phyloP scores from a whole-genome alignment of 495 filamentous ascomycete genomes.

The Penicillium malachiteum region DNA sequence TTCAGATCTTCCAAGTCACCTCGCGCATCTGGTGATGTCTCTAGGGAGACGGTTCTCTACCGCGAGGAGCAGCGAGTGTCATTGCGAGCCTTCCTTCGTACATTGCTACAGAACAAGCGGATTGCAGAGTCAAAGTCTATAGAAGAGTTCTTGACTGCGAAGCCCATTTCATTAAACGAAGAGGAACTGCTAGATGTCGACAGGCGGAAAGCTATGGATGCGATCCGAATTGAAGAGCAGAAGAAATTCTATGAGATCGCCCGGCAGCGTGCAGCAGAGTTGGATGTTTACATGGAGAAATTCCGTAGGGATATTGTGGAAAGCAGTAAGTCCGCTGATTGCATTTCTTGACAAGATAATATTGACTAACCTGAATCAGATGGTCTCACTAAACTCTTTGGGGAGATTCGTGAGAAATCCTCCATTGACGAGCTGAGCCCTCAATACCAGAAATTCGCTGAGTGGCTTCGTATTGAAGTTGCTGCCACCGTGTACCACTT shows the following conservation, averaged over 20 bases:
- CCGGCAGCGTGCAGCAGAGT: constrained; percentile 79
- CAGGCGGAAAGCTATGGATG: constrained; percentile 78
- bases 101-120: constrained; percentile 77
- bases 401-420: constrained; percentile 84
- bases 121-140: constrained; percentile 79
- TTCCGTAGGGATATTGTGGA: constrained; percentile 75
- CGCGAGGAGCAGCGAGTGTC: constrained; percentile 92
- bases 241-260: constrained; percentile 94
- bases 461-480: constrained; percentile 97
- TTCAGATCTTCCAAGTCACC: constrained; percentile 45
- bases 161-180: constrained; percentile 69
- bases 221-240: constrained; percentile 87
- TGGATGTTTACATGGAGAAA: constrained; percentile 97
- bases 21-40: constrained; percentile 45
- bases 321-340: constrained; percentile 58
- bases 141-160: constrained; percentile 70
- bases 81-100: constrained; percentile 82
- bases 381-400: constrained; percentile 89
- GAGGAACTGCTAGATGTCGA: constrained; percentile 81
- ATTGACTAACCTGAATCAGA: constrained; percentile 40
- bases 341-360: not conserved
- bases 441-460: constrained; percentile 96
- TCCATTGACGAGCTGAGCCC: constrained; percentile 83
- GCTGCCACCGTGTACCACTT: constrained; percentile 96
- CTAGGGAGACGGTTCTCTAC: constrained; percentile 60